phyloP scores from a whole-genome alignment of 176 grass and related monocot species.

The Bonia amplexicaulis region DNA sequence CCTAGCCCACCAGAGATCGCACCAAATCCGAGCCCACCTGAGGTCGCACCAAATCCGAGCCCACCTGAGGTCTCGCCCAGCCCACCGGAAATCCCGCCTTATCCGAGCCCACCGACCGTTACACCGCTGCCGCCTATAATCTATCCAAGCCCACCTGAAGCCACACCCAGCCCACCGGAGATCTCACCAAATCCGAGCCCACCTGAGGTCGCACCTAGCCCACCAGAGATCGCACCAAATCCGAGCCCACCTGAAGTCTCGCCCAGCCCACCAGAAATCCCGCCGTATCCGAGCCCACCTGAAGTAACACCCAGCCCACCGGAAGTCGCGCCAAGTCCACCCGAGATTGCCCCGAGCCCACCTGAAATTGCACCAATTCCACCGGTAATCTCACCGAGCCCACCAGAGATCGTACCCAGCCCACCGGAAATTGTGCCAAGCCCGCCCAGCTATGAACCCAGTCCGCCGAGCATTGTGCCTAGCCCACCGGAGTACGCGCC shows the following conservation, averaged over 20 bases:
- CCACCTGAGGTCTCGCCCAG: conserved; percentile 17
- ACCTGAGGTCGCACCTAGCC: conserved; percentile 19
- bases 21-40: neutral
- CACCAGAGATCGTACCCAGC: conserved; percentile 9
- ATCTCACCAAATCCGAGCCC: neutral
- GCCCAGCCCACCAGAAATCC: neutral
- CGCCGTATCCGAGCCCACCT: neutral
- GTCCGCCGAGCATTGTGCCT: too few species aligned
- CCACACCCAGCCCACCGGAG: conserved; percentile 33
- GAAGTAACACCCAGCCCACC: conserved; percentile 9
- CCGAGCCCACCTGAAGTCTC: conserved; percentile 20
- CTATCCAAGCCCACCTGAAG: conserved; percentile 19
- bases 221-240: neutral
- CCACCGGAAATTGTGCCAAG: too few species aligned
- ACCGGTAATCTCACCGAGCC: neutral
- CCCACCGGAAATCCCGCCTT: conserved; percentile 10
- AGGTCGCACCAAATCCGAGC: neutral
- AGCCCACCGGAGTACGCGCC: conserved; percentile 19
- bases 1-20: neutral
- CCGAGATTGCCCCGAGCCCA: too few species aligned
- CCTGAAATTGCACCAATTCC: too few species aligned
- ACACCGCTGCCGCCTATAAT: too few species aligned
- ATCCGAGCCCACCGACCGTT: conserved; percentile 44
- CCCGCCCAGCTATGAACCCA: too few species aligned
- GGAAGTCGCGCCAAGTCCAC: neutral